Evolutionary conservation across 2,329 filamentous ascomycete species (phyloP).

Genomic region (Pseudogymnoascus sp.): DNA sequence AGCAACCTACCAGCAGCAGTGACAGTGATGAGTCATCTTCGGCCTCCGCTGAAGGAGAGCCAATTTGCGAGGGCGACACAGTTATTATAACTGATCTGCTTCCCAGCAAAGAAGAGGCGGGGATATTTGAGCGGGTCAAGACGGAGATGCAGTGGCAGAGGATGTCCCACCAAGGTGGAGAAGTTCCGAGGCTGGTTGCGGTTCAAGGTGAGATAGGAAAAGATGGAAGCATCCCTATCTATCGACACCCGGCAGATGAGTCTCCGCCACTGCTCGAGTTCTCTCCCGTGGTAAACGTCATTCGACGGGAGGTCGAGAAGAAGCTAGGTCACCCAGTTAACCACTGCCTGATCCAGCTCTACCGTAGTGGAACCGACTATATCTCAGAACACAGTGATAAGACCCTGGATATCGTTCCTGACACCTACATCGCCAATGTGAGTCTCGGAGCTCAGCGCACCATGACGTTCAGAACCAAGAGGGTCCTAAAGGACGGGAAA

Average conservation of each 20-base stretch:
- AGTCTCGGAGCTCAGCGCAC: slow-evolving; percentile 86
- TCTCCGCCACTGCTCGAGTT: slow-evolving; percentile 71
- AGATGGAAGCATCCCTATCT: slow-evolving; percentile 76
- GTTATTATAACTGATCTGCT: slow-evolving; percentile 64
- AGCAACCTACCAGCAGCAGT: neutral
- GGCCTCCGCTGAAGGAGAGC: neutral
- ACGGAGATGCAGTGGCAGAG: slow-evolving; percentile 77
- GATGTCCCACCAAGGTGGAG: slow-evolving; percentile 87
- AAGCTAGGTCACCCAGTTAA: slow-evolving; percentile 74
- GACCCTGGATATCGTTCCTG: slow-evolving; percentile 77
- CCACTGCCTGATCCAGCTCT: slow-evolving; percentile 86
- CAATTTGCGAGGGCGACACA: slow-evolving; percentile 74
- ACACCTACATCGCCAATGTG: slow-evolving; percentile 82
- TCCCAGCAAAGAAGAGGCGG: slow-evolving; percentile 42
- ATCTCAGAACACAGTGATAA: slow-evolving; percentile 98
- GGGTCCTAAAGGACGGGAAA: slow-evolving; percentile 34
- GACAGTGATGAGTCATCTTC: slow-evolving; percentile 9
- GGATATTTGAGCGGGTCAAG: slow-evolving; percentile 61
- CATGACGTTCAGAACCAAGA: slow-evolving; percentile 84
- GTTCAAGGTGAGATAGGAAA: slow-evolving; percentile 66
- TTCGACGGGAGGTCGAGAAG: slow-evolving; percentile 61
- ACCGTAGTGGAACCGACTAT: slow-evolving; percentile 79
- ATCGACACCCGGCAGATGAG: slow-evolving; percentile 87
- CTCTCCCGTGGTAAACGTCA: slow-evolving; percentile 59
- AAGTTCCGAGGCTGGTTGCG: slow-evolving; percentile 83